Conservation (phyloP, 805 yeast species). For the Yamadazyma laniorum region DNA sequence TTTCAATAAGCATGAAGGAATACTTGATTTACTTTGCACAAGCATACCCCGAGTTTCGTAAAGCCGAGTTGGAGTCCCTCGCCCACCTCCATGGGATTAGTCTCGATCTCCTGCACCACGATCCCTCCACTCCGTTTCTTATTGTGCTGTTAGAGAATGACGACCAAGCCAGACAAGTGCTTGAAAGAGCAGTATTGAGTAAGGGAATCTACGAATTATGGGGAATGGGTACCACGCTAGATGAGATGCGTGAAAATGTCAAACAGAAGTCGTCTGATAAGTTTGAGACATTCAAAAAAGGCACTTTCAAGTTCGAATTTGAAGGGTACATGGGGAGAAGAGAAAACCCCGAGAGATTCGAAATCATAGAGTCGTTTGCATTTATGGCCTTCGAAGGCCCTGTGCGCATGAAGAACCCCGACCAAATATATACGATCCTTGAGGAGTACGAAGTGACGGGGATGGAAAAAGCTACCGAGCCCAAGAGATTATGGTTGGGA, state of each 20-base stretch:
- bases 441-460: constrained; percentile 65
- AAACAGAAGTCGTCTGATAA: constrained; percentile 29
- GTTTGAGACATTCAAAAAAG: constrained; percentile 38
- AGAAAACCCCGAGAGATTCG: constrained; percentile 48
- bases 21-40: constrained; percentile 86
- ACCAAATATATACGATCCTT: constrained; percentile 64
- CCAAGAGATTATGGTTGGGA: constrained; percentile 69
- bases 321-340: constrained; percentile 72
- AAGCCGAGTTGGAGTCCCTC: constrained; percentile 79
- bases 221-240: constrained; percentile 64
- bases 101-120: constrained; percentile 60
- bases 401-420: constrained; percentile 75
- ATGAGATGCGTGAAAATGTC: constrained; percentile 55
- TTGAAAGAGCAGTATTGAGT: constrained; percentile 66
- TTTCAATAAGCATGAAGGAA: constrained; percentile 42
- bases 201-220: constrained; percentile 81
- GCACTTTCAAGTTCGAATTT: constrained; percentile 78
- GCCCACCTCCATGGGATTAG: constrained; percentile 61
- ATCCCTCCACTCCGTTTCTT: constrained; percentile 65
- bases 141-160: constrained; percentile 65
- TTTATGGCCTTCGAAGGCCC: constrained; percentile 75
- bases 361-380: constrained; percentile 67
- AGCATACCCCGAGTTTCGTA: constrained; percentile 72
- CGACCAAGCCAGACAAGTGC: constrained; percentile 60
- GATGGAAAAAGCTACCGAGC: constrained; percentile 46